Base-by-base conservation (phyloP, 129 eudicot genomes). In the Chrysanthemum lavandulifolium region DNA sequence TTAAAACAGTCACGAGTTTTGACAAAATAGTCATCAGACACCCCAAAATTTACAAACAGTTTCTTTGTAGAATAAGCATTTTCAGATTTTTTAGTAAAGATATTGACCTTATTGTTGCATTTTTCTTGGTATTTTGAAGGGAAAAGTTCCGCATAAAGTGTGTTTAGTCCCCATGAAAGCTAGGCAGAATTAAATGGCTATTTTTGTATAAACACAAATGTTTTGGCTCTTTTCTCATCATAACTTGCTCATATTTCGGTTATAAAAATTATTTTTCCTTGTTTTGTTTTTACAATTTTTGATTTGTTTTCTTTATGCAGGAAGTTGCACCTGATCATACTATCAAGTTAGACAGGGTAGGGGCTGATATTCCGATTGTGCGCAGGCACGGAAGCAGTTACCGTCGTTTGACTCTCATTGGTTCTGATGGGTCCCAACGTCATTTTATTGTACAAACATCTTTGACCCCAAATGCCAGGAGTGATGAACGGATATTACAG, bases 281-380 rank as follows among this genome's bases (percentile, higher is more conserved):
- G 1, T 15, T 19, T 62, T 31, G 3, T 23, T 9, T 16, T 10
- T 66, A 18, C 47, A 40, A 6, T 40, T 5, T 6, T 2, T 21
- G 7, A 5, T 23, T 27, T 27, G 6, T 69, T 13, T 52, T 52
- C 14, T 75, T 49, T 64, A 2, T 74, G 43, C 87, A 95, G 99
- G 99, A 95, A 85, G 91, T 95, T 50, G 96, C 99, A 70, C 99
- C 99, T 72, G 99, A 95, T 86, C 99, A 95, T 80, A 91, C 99
- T 0, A 93, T 95, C 69, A 95, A 95, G 96, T 71, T 95, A 61
- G 99, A 95, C 65, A 81, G 97, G 71, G 96, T 90, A 72, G 99
- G 97, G 72, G 91, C 99, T 14, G 96, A 95, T 79, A 81, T 95
- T 65, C 96, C 99, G 0, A 91, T 95, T 19, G 99, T 95, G 77